Evolutionary conservation across 257 asterid species (phyloP), one percentile per base, ranked within the genome.

Genomic region (Salvia splendens): DNA sequence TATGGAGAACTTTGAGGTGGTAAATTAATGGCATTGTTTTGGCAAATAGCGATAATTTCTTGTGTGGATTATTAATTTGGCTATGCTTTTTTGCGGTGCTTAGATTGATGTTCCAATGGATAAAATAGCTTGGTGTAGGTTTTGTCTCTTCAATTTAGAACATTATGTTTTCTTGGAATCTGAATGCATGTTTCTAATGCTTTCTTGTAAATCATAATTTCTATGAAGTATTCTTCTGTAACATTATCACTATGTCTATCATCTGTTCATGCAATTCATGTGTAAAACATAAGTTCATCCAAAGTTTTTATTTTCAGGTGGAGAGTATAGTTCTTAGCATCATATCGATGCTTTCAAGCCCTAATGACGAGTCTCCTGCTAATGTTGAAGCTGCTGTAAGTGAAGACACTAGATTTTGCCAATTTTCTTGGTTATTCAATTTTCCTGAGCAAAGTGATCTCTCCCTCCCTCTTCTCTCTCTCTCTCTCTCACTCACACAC

Each of bases 331-430:
- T 94, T 73, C 82, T 94, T 74, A 94, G 99, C 86, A 91, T 94
- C 79, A 88, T 94, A 84, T 94, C 99, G 48, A 94, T 94, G 99
- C 95, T 94, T 68, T 94, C 99, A 61, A 76, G 99, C 78, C 99
- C 99, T 16, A 94, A 94, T 55, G 99, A 94, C n/a, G 99, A 94
- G 65, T 94, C 99, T 32, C 99, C 99, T 30, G 99, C 99, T 9
- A 94, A 94, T 51, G 96, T 94, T n/a, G 99, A 94, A 83, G 97
- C 99, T 70, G 97, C 97, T 70, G 99, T 94, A 88, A 88, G 97
- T 91, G 48, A 47, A 66, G 71, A 55, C 64, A 15, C 49, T 64
- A 7, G 49, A 35, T 11, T 40, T 24, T 61, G 33, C 20, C 4
- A 4, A 5, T 11, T 11, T 9, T 35, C 36, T 2, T n/a, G n/a